phyloP scores from a whole-genome alignment of 2,329 filamentous ascomycete species.

The Fusarium tanahbumbuense region DNA sequence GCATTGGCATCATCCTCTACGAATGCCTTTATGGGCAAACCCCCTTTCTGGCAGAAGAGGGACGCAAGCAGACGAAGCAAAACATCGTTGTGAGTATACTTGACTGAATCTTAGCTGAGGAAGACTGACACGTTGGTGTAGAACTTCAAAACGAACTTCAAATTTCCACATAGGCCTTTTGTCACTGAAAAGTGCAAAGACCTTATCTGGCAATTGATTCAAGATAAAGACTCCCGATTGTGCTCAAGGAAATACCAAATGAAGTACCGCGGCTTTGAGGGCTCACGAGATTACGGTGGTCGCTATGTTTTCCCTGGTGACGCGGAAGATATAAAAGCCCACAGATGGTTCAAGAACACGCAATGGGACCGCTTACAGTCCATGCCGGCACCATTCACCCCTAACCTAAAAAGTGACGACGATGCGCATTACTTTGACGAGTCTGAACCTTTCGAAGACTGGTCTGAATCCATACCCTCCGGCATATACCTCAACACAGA shows the following conservation, averaged over 20 bases:
- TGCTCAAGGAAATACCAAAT: conserved; percentile 79
- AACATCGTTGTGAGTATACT: conserved; percentile 76
- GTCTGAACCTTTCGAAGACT: conserved; percentile 76
- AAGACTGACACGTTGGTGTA: conserved; percentile 48
- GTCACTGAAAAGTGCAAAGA: conserved; percentile 80
- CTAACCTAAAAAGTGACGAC: conserved; percentile 73
- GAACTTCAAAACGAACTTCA: conserved; percentile 77
- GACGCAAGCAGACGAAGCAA: conserved; percentile 82
- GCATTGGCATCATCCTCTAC: conserved; percentile 91
- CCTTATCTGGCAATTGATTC: conserved; percentile 77
- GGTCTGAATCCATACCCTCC: conserved; percentile 62
- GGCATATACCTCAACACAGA: conserved; percentile 46
- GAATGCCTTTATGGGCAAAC: conserved; percentile 95
- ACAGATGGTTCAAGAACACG: conserved; percentile 85
- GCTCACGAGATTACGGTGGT: conserved; percentile 45
- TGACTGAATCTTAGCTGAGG: background rate
- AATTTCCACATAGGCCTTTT: conserved; percentile 74
- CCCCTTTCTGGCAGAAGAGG: conserved; percentile 85
- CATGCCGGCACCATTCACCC: conserved; percentile 81
- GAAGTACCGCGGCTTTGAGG: conserved; percentile 63
- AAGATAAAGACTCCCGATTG: conserved; percentile 79
- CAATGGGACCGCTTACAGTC: conserved; percentile 81
- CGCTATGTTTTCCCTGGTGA: conserved; percentile 85
- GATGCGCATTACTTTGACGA: conserved; percentile 94
- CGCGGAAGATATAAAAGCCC: conserved; percentile 88